Evolutionary conservation across 2,329 filamentous ascomycete genomes (phyloP).

Genomic region (Trichoderma asperellum): DNA sequence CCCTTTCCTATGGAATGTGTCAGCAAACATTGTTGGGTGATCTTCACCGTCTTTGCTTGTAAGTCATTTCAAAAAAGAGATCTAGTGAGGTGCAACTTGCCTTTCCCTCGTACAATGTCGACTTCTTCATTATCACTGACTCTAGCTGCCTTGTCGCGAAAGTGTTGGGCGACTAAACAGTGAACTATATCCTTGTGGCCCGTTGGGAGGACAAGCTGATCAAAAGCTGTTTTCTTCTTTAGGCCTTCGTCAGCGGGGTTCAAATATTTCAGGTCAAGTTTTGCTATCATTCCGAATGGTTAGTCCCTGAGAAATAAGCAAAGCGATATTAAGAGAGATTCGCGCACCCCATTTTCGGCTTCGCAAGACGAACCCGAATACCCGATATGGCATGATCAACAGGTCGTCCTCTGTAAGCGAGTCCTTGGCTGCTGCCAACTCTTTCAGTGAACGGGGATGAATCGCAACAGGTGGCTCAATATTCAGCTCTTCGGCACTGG

Average conservation of each 20-base stretch:
- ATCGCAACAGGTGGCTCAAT: slow-evolving; percentile 1
- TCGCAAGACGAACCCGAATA: slow-evolving; percentile 42
- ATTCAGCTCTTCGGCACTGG: background rate
- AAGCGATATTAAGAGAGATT: slow-evolving; percentile 7
- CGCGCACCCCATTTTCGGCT: slow-evolving; percentile 42
- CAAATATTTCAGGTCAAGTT: slow-evolving; percentile 14
- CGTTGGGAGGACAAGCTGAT: slow-evolving; percentile 34
- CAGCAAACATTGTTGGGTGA: background rate
- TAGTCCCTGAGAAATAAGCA: background rate
- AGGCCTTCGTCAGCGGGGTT: background rate
- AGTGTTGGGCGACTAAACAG: slow-evolving; percentile 20
- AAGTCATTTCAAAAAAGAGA: background rate
- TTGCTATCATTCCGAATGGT: background rate
- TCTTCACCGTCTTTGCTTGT: background rate
- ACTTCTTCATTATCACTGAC: slow-evolving; percentile 9
- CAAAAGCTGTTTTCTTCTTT: slow-evolving; percentile 34
- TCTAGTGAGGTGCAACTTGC: background rate
- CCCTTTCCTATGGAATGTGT: slow-evolving; percentile 33
- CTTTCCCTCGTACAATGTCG: slow-evolving; percentile 24
- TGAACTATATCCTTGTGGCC: slow-evolving; percentile 22
- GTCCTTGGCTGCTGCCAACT: background rate
- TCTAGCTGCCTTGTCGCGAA: slow-evolving; percentile 32
- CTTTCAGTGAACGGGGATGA: slow-evolving; percentile 9
- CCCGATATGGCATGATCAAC: slow-evolving; percentile 41
- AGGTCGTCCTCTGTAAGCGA: slow-evolving; percentile 35